Evolutionary conservation across 495 filamentous ascomycete species (phyloP).

Genomic region (Penicillium diatomitis): DNA sequence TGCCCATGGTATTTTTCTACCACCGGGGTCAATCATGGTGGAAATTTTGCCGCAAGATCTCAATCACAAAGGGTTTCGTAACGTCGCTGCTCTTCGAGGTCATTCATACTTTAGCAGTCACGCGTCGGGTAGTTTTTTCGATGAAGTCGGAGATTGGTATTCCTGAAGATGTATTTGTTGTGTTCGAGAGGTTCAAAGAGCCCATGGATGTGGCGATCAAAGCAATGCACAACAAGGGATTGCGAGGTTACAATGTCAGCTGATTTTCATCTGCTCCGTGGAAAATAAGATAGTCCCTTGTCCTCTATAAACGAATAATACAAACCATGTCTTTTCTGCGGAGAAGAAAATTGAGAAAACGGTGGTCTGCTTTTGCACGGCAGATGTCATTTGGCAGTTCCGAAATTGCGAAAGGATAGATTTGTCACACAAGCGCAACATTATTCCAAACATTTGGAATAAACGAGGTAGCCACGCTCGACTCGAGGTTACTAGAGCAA

Average conservation of each 20-base stretch:
- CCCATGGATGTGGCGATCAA: slow-evolving; percentile 12
- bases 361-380: no score
- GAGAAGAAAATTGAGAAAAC: no score
- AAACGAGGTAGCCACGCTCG: no score
- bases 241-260: slow-evolving; percentile 1
- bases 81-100: slow-evolving; percentile 12
- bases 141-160: slow-evolving; percentile 9
- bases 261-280: background rate
- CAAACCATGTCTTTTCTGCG: no score
- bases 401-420: no score
- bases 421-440: no score
- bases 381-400: no score
- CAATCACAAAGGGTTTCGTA: slow-evolving; percentile 29
- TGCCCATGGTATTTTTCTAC: slow-evolving; percentile 16
- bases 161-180: slow-evolving; percentile 11
- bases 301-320: background rate
- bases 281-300: background rate
- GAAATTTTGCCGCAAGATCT: slow-evolving; percentile 27
- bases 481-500: no score
- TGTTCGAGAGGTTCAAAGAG: slow-evolving; percentile 9
- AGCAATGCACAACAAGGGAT: slow-evolving; percentile 14
- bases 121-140: background rate
- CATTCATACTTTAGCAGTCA: background rate
- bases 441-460: no score
- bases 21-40: slow-evolving; percentile 20